Conservation (phyloP, 164 flowering plant genomes). For the Saururus chinensis region DNA sequence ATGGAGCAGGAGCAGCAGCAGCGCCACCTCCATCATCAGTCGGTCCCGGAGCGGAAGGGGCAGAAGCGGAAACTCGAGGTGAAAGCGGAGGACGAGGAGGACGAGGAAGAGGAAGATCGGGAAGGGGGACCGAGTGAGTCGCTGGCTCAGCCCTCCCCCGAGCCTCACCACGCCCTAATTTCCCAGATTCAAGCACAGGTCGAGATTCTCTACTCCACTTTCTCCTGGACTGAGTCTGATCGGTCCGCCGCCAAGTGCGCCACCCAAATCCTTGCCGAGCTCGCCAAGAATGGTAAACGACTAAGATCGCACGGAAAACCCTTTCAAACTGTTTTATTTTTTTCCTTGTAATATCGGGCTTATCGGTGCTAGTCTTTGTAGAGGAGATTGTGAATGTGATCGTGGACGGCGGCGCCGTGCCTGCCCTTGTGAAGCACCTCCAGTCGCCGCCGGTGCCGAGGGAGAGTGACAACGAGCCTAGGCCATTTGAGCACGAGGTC, state of each 20-base stretch:
- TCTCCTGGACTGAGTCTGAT: constrained; percentile 66
- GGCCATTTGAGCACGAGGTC: constrained; percentile 78
- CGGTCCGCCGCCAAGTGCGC: constrained; percentile 81
- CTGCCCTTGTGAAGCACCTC: constrained; percentile 72
- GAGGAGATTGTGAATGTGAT: constrained; percentile 75
- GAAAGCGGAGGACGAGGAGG: constrained; percentile 27
- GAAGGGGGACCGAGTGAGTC: constrained; percentile 23
- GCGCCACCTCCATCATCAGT: constrained; percentile 2
- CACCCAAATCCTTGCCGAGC: constrained; percentile 66
- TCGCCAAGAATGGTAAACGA: constrained; percentile 62
- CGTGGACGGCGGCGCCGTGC: constrained; percentile 81
- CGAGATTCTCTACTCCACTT: constrained; percentile 29
- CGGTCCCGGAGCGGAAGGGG: constrained; percentile 48
- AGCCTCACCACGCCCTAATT: constrained; percentile 24
- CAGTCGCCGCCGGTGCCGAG: constrained; percentile 36
- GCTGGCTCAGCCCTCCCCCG: constrained; percentile 12
- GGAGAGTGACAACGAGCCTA: constrained; percentile 25
- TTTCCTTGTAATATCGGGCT: background rate
- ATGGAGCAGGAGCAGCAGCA: constrained; percentile 33
- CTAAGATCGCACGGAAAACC: background rate
- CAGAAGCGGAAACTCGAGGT: constrained; percentile 72
- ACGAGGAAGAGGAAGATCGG: constrained; percentile 17
- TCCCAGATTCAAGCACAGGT: constrained; percentile 49
- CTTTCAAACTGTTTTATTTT: background rate
- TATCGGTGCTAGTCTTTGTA: constrained; percentile 12